Conservation (phyloP, 1,139 yeast species). For the Suhomyces choctaworum region DNA sequence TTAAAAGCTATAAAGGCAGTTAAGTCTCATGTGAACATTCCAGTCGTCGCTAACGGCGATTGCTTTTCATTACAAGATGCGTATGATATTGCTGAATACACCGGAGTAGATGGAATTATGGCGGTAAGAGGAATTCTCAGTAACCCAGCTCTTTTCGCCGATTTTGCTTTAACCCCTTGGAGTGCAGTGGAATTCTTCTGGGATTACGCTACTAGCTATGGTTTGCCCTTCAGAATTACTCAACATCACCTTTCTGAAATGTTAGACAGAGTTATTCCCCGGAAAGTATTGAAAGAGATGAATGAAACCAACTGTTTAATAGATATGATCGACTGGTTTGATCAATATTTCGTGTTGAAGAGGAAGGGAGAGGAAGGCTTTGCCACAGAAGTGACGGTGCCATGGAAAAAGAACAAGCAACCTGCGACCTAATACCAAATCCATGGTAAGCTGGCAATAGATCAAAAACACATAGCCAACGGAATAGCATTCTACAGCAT, state of each 20-base stretch:
- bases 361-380: constrained; percentile 69
- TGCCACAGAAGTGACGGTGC: constrained; percentile 59
- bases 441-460: background rate
- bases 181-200: constrained; percentile 80
- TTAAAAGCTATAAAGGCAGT: constrained; percentile 75
- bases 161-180: constrained; percentile 80
- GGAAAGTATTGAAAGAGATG: constrained; percentile 57
- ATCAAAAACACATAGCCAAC: background rate
- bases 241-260: constrained; percentile 91
- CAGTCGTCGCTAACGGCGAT: constrained; percentile 96
- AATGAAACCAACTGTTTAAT: constrained; percentile 59
- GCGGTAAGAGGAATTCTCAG: constrained; percentile 85
- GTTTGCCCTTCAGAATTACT: constrained; percentile 76
- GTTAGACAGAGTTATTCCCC: constrained; percentile 64
- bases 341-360: constrained; percentile 60
- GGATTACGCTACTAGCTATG: constrained; percentile 76
- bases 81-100: constrained; percentile 53
- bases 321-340: constrained; percentile 82
- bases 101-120: constrained; percentile 93
- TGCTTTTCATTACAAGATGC: constrained; percentile 73
- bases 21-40: constrained; percentile 61
- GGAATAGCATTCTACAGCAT: too few species aligned
- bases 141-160: constrained; percentile 87
- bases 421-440: too few species aligned
- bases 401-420: constrained; percentile 46